Evolutionary conservation across 257 asterid species (phyloP).

Genomic region (Nicotiana paniculata): DNA sequence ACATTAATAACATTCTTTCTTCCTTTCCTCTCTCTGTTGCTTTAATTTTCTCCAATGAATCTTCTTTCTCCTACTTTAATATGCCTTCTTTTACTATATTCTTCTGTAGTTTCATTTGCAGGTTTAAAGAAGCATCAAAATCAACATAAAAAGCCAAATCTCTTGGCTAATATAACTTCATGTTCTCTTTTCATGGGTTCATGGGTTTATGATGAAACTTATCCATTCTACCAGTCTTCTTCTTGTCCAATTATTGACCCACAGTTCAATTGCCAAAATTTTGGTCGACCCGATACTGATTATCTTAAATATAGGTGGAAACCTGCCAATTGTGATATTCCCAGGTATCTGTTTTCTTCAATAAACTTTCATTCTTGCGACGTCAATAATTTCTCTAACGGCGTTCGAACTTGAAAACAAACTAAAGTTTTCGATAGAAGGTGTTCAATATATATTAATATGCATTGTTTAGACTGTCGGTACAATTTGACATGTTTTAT

Average conservation of each 20-base stretch:
- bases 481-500: not conserved
- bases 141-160: slow-evolving; percentile 32
- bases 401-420: too few species aligned
- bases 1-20: not conserved
- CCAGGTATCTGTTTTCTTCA: slow-evolving; percentile 33
- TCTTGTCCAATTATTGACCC: slow-evolving; percentile 68
- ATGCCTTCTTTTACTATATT: slow-evolving; percentile 21
- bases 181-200: slow-evolving; percentile 67
- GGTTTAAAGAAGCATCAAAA: slow-evolving; percentile 19
- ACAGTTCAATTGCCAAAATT: slow-evolving; percentile 69
- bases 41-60: not conserved
- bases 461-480: not conserved
- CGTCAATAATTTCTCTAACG: too few species aligned
- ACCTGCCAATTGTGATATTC: slow-evolving; percentile 68
- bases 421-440: fast-evolving
- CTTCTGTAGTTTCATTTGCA: slow-evolving; percentile 32
- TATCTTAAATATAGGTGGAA: slow-evolving; percentile 88
- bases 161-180: slow-evolving; percentile 40
- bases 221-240: slow-evolving; percentile 60
- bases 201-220: slow-evolving; percentile 71
- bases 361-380: not conserved
- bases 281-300: slow-evolving; percentile 78
- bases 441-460: too few species aligned
- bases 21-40: not conserved
- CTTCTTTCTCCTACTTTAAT: slow-evolving; percentile 18